A percentile compares a stretch with the other conserved stretches of the same genome.
Conservation (phyloP, 2,329 filamentous ascomycete species). For the Plectosphaerella cucumerina region DNA sequence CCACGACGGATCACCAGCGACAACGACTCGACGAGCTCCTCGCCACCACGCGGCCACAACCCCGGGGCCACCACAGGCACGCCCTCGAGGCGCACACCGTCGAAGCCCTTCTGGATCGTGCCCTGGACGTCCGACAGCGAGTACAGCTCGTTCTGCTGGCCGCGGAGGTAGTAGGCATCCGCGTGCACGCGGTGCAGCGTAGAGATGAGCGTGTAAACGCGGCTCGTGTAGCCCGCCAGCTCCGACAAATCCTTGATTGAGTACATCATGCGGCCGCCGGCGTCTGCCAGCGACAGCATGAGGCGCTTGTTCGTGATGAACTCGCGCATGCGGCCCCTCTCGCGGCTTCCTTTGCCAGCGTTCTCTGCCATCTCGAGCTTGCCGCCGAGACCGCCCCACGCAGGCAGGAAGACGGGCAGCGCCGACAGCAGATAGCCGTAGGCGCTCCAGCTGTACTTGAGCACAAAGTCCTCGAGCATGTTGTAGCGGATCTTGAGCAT, state of each 20-base stretch:
- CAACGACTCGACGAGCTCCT: slow-evolving; percentile 83
- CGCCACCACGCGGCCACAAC: slow-evolving; percentile 84
- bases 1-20: slow-evolving; percentile 86
- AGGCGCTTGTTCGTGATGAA: slow-evolving; percentile 99
- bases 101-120: slow-evolving; percentile 90
- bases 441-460: slow-evolving; percentile 98
- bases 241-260: slow-evolving; percentile 97
- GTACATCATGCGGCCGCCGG: slow-evolving; percentile 98
- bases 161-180: slow-evolving; percentile 74
- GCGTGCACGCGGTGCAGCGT: slow-evolving; percentile 93
- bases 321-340: slow-evolving; percentile 89
- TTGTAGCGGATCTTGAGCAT: slow-evolving; percentile 97
- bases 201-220: slow-evolving; percentile 92
- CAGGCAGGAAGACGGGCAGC: slow-evolving; percentile 87
- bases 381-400: slow-evolving; percentile 83
- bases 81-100: slow-evolving; percentile 88
- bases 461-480: slow-evolving; percentile 95
- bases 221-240: slow-evolving; percentile 89
- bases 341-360: slow-evolving; percentile 52
- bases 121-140: slow-evolving; percentile 90
- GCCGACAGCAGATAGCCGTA: slow-evolving; percentile 94
- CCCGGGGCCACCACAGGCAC: slow-evolving; percentile 89
- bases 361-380: slow-evolving; percentile 59
- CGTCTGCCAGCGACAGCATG: slow-evolving; percentile 95
- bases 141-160: slow-evolving; percentile 71